A percentile compares a stretch with the other conserved stretches of the same genome.
Evolutionary conservation across 1,139 yeast species (phyloP).

Genomic region (Hemisphaericaspora xylanilytica): DNA sequence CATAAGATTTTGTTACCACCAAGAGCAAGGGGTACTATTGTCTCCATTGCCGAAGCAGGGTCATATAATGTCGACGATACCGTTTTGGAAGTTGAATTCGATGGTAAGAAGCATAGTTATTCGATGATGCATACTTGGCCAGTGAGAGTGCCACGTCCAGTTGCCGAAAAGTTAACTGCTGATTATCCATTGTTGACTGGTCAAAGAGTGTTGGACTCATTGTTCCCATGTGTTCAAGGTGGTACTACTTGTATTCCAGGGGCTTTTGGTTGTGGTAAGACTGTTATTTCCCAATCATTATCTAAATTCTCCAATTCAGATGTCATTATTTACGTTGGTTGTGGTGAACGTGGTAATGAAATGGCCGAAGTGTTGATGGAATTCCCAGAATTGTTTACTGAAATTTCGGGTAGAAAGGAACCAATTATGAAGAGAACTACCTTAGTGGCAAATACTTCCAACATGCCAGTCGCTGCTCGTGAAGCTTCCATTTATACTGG

Average conservation of each 20-base stretch:
- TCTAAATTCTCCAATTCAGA: constrained; percentile 97
- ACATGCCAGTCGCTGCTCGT: constrained; percentile 99
- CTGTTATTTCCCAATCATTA: constrained; percentile 96
- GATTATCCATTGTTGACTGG: constrained; percentile 96
- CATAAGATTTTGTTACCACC: constrained; percentile 96
- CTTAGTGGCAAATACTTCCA: constrained; percentile 95
- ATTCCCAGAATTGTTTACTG: constrained; percentile 95
- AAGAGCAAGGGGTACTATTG: constrained; percentile 96
- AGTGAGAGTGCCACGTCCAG: constrained; percentile 98
- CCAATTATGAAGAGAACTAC: constrained; percentile 99
- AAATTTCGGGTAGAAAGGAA: constrained; percentile 88
- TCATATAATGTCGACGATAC: constrained; percentile 88
- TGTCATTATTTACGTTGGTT: constrained; percentile 90
- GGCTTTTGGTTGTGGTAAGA: constrained; percentile 99
- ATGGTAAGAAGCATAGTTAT: constrained; percentile 76
- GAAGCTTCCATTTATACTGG: constrained; percentile 99
- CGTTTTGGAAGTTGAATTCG: constrained; percentile 89
- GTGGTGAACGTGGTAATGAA: constrained; percentile 96
- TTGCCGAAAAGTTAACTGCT: constrained; percentile 87
- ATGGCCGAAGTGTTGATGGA: constrained; percentile 99
- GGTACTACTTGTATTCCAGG: constrained; percentile 99
- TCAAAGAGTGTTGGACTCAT: constrained; percentile 95
- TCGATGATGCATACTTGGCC: constrained; percentile 99
- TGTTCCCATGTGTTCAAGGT: constrained; percentile 99
- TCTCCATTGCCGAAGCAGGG: constrained; percentile 85